Percentiles rank a stretch among this genome's conserved stretches.
Evolutionary conservation across 2,329 filamentous ascomycete species (phyloP).

Genomic region (Pseudogymnoascus sp.): DNA sequence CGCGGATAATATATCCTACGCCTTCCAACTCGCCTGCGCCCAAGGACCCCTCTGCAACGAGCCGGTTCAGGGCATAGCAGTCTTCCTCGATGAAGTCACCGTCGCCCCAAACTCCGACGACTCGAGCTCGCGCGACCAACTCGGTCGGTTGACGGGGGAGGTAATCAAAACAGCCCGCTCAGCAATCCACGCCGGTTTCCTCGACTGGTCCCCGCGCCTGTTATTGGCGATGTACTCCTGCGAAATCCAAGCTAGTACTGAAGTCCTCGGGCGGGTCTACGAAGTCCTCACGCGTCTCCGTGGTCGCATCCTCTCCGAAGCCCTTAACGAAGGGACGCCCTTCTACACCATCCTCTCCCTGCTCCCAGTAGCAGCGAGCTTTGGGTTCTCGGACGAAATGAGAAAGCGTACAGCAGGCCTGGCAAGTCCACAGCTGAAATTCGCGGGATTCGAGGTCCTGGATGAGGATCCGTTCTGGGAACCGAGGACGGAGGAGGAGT

Average conservation of each 20-base stretch:
- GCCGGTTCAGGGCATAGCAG: slow-evolving; percentile 84
- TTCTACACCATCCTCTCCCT: slow-evolving; percentile 91
- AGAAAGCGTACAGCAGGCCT: slow-evolving; percentile 86
- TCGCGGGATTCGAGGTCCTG: slow-evolving; percentile 83
- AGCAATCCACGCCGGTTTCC: slow-evolving; percentile 73
- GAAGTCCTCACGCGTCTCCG: slow-evolving; percentile 92
- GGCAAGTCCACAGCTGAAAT: slow-evolving; percentile 86
- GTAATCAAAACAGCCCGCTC: slow-evolving; percentile 83
- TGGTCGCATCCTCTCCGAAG: slow-evolving; percentile 80
- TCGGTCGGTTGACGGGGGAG: slow-evolving; percentile 81
- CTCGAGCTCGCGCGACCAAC: slow-evolving; percentile 47
- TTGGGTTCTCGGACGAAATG: slow-evolving; percentile 95
- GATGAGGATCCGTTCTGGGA: slow-evolving; percentile 98
- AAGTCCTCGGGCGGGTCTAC: slow-evolving; percentile 92
- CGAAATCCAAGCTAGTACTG: slow-evolving; percentile 90
- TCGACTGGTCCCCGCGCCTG: slow-evolving; percentile 93
- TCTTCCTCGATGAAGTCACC: slow-evolving; percentile 74
- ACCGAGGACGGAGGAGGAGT: slow-evolving; percentile 87
- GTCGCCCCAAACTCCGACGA: slow-evolving; percentile 48
- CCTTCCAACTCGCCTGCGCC: slow-evolving; percentile 83
- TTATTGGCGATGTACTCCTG: slow-evolving; percentile 97
- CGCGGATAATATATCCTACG: slow-evolving; percentile 82
- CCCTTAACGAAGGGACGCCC: slow-evolving; percentile 87
- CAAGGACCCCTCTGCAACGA: slow-evolving; percentile 90
- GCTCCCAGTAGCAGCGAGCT: slow-evolving; percentile 87